Conservation (phyloP, 257 asterid genomes). For the Datura wrightii region DNA sequence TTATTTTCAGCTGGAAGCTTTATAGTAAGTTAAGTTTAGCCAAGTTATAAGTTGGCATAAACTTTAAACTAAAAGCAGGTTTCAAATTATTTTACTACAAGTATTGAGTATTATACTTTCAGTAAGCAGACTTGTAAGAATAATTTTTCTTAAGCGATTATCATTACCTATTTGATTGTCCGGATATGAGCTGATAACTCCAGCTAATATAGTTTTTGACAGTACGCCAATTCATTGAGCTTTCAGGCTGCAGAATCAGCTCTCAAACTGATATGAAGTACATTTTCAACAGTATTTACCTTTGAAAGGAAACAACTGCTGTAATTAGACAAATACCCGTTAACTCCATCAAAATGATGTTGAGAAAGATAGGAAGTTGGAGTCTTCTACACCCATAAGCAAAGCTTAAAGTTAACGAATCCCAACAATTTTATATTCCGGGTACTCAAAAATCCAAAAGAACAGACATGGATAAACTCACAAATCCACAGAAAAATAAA, state of each 20-base stretch:
- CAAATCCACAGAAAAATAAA: background rate
- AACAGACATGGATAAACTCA: background rate
- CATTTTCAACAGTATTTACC: background rate
- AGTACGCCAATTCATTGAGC: background rate
- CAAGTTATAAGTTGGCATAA: background rate
- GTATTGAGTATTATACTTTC: background rate
- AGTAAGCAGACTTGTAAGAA: background rate
- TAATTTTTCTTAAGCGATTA: slow-evolving; percentile 4
- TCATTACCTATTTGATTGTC: background rate
- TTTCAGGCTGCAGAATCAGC: background rate
- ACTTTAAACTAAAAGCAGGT: background rate
- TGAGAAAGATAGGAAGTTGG: background rate
- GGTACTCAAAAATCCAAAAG: slow-evolving; percentile 10
- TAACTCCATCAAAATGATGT: slow-evolving; percentile 11
- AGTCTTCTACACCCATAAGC: background rate
- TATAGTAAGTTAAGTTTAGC: background rate
- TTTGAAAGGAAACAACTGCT: background rate
- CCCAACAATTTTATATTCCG: background rate
- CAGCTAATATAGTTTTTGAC: background rate
- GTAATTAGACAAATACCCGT: background rate
- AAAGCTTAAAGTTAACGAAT: background rate
- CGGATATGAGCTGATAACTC: background rate
- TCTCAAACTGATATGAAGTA: background rate
- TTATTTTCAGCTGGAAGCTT: background rate
- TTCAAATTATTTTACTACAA: background rate